A percentile compares a stretch with the other conserved stretches of the same genome.
Conservation (phyloP, 345 rosid genomes). For the Clausena lansium region DNA sequence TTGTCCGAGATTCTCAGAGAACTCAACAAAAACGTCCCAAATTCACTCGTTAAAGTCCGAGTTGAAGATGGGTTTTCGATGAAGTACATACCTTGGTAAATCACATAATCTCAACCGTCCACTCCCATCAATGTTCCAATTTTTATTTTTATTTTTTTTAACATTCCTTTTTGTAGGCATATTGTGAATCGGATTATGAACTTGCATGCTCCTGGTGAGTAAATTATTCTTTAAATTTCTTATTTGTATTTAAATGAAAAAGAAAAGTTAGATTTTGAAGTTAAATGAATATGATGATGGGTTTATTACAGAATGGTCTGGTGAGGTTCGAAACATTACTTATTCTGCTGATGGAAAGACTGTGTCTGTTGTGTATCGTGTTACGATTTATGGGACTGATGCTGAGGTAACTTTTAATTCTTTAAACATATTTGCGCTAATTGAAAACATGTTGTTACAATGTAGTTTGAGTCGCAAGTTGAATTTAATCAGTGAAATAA, state of each 20-base stretch:
- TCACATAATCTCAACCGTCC: constrained; percentile 1
- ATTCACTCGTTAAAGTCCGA: constrained; percentile 51
- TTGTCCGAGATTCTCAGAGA: constrained; percentile 68
- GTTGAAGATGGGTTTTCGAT: constrained; percentile 55
- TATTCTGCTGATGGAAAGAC: constrained; percentile 79
- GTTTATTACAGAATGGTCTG: constrained; percentile 69
- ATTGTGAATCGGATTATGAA: constrained; percentile 78
- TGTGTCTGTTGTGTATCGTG: constrained; percentile 78
- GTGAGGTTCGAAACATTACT: constrained; percentile 72
- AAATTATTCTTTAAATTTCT: background rate
- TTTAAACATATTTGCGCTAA: background rate
- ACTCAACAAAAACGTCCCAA: constrained; percentile 78
- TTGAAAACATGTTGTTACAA: background rate
- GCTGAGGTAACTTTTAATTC: constrained; percentile 56
- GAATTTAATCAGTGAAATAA: background rate
- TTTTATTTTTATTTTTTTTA: background rate
- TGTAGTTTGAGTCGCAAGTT: background rate
- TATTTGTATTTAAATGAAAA: background rate
- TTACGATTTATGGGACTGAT: constrained; percentile 78
- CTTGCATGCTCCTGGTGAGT: constrained; percentile 70
- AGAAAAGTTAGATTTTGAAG: background rate
- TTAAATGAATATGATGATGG: background rate
- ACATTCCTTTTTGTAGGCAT: constrained; percentile 56
- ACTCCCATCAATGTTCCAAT: background rate
- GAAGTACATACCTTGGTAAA: constrained; percentile 81